Evolutionary conservation across 2,329 filamentous ascomycete species (phyloP).

Genomic region (Rutstroemia sp.): DNA sequence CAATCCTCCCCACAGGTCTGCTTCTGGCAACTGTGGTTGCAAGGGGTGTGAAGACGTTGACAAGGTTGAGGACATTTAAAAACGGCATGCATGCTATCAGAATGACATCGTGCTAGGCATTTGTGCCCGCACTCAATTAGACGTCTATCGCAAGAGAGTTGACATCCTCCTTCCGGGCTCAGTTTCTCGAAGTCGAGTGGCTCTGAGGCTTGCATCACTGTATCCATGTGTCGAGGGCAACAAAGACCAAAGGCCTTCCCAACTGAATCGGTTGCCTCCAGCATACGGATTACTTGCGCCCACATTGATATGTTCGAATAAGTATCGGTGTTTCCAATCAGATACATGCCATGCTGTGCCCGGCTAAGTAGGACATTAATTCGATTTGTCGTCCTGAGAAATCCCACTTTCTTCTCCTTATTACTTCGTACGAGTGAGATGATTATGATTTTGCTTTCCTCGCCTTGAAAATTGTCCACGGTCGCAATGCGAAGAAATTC

Average conservation of each 20-base stretch:
- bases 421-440: conserved; percentile 69
- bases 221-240: no score
- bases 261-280: no score
- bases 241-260: no score
- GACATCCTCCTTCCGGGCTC: conserved; percentile 51
- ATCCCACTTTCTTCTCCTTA: conserved; percentile 49
- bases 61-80: conserved; percentile 41
- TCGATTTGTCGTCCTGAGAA: conserved; percentile 57
- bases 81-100: conserved; percentile 38
- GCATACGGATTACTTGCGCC: conserved; percentile 46
- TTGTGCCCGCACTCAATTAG: conserved; percentile 39
- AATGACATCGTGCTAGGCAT: conserved; percentile 41
- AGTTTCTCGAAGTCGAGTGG: conserved; percentile 31
- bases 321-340: conserved; percentile 60
- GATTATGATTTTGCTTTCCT: conserved; percentile 65
- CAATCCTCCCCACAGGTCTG: conserved; percentile 38
- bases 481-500: conserved; percentile 41
- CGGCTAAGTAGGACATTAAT: conserved; percentile 64
- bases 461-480: conserved; percentile 63
- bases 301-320: conserved; percentile 55
- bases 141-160: conserved; percentile 25
- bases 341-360: conserved; percentile 62
- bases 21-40: conserved; percentile 37
- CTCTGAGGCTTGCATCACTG: no score
- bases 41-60: conserved; percentile 34